A percentile compares a stretch with the other conserved stretches of the same genome.
Evolutionary conservation across 352 stramenopile genomes (phyloP).

Genomic region (Globisporangium parvum): DNA sequence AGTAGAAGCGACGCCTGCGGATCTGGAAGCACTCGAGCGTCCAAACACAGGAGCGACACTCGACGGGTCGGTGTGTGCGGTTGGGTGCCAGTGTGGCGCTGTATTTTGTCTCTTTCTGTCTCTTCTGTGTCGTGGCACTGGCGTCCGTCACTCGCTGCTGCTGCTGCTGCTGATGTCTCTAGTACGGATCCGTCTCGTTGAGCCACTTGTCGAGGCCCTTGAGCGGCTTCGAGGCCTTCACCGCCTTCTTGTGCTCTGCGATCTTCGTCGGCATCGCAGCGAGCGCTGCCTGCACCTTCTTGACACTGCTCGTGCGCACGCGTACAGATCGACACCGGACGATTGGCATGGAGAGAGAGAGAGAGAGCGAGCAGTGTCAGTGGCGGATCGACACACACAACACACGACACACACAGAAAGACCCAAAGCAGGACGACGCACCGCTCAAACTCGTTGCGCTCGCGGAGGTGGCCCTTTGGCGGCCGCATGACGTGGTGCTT

Average conservation of each 20-base stretch:
- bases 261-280: constrained; percentile 83
- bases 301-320: constrained; percentile 34
- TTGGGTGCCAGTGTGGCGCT: neutral
- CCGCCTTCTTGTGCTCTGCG: constrained; percentile 79
- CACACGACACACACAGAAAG: constrained; percentile 1
- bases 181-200: constrained; percentile 79
- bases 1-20: too few species aligned
- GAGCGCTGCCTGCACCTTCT: constrained; percentile 82
- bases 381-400: neutral
- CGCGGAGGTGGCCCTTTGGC: constrained; percentile 71
- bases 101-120: neutral
- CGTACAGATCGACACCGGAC: constrained; percentile 1
- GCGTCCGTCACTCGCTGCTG: neutral
- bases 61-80: too few species aligned
- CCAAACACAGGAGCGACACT: too few species aligned
- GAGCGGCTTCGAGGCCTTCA: constrained; percentile 78
- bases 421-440: constrained; percentile 17
- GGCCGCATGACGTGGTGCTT: constrained; percentile 86
- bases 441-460: constrained; percentile 83
- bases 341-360: neutral
- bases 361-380: neutral
- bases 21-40: too few species aligned
- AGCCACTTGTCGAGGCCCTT: constrained; percentile 88
- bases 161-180: constrained; percentile 19
- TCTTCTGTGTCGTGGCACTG: neutral